phyloP scores from a whole-genome alignment of 1,139 yeast genomes.

The Blastobotrys serpentis region DNA sequence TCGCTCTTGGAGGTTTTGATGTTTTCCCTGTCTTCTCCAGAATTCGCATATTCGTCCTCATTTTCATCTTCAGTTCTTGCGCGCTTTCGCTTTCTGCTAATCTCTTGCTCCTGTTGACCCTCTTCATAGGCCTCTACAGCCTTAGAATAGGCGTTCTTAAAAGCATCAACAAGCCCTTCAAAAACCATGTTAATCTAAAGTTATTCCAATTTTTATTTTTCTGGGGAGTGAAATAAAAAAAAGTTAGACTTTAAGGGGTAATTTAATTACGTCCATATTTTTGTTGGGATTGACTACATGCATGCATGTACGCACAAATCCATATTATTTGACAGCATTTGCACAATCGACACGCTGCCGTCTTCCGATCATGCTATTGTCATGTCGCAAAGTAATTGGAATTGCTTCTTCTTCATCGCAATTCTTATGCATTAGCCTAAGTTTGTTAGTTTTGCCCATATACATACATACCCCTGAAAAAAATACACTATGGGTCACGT shows the following conservation, averaged over 20 bases:
- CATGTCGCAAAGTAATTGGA: too few relatives aligned
- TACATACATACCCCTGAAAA: too few relatives aligned
- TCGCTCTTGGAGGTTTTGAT: slow-evolving; percentile 13
- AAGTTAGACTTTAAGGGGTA: not conserved
- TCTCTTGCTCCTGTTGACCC: slow-evolving; percentile 16
- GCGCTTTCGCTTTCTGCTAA: slow-evolving; percentile 17
- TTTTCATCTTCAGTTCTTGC: slow-evolving; percentile 6
- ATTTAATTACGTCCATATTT: not conserved
- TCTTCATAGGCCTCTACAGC: slow-evolving; percentile 28
- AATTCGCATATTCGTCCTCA: slow-evolving; percentile 6
- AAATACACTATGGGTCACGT: too few relatives aligned
- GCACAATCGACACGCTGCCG: not conserved
- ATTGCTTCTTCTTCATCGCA: too few relatives aligned
- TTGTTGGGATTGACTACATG: slow-evolving; percentile 1
- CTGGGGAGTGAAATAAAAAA: not conserved
- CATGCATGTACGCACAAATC: not conserved
- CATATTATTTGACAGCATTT: not conserved
- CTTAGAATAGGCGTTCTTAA: slow-evolving; percentile 26
- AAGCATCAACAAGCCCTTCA: slow-evolving; percentile 18
- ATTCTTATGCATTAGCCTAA: too few relatives aligned
- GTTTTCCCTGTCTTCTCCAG: slow-evolving; percentile 14
- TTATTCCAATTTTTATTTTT: not conserved
- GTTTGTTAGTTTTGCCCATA: too few relatives aligned
- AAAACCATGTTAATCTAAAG: too few relatives aligned
- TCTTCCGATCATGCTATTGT: not conserved